phyloP scores from a whole-genome alignment of 2,329 filamentous ascomycete genomes.

The Intubia oerlemansii region DNA sequence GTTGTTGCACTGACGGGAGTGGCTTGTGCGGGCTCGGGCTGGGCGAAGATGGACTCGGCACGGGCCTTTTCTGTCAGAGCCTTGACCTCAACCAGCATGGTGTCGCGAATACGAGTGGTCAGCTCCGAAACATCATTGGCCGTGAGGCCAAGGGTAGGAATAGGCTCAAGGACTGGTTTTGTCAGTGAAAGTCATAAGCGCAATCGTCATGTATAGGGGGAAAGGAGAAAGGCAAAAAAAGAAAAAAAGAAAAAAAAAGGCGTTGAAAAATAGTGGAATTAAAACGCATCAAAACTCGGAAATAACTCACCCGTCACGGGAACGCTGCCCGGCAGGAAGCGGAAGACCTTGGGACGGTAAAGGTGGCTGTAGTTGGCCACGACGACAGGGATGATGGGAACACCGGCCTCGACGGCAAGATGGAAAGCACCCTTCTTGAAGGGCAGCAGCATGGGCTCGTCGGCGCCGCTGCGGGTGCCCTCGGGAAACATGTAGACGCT shows the following conservation, averaged over 20 bases:
- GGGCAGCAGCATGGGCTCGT: constrained; percentile 62
- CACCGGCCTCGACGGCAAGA: constrained; percentile 78
- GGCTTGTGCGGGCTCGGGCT: too few relatives aligned
- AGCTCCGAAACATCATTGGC: constrained; percentile 59
- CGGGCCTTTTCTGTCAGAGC: constrained; percentile 26
- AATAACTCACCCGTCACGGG: constrained; percentile 63
- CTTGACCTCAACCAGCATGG: constrained; percentile 51
- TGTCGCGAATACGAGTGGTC: constrained; percentile 41
- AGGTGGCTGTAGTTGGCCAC: constrained; percentile 62
- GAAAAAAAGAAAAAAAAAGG: constrained; percentile 1
- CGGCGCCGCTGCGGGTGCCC: constrained; percentile 77
- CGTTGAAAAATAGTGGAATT: too few relatives aligned
- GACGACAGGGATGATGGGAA: constrained; percentile 76
- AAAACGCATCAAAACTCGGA: too few relatives aligned
- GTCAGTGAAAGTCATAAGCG: constrained; percentile 1
- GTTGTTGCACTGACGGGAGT: too few relatives aligned
- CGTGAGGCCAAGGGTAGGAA: constrained; percentile 52
- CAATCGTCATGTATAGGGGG: neutral
- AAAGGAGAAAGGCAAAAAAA: constrained; percentile 3
- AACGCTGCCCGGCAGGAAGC: constrained; percentile 48
- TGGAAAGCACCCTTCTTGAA: constrained; percentile 99
- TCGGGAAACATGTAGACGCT: constrained; percentile 80
- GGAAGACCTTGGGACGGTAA: constrained; percentile 38
- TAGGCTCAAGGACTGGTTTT: constrained; percentile 50
- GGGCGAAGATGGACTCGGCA: too few relatives aligned